These are phyloP conservation scores for Trypanosomatidae sp. DNA, from an alignment of 208 protist species.

Conservation along the genomic window DNA sequence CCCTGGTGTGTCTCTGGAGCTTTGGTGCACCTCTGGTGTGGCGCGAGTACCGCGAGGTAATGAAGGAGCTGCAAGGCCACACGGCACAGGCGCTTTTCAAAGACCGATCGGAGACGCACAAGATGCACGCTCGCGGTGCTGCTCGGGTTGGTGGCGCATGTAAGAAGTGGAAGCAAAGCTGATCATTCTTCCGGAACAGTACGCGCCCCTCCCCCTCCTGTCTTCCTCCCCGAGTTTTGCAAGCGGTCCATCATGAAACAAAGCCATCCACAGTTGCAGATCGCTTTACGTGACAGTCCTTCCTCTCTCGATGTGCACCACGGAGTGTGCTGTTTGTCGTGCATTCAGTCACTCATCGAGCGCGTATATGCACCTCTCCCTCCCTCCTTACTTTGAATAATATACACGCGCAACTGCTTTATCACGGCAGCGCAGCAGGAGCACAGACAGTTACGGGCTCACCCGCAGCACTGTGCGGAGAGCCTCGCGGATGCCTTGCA, in stretches of 20 bases:
- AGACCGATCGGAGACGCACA: constrained; percentile 35
- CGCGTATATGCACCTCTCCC: background rate
- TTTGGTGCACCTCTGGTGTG: constrained; percentile 33
- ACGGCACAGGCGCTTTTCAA: constrained; percentile 34
- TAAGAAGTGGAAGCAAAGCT: constrained; percentile 6
- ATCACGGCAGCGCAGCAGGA: background rate
- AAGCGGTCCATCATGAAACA: background rate
- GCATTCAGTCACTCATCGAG: background rate
- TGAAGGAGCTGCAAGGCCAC: constrained; percentile 34
- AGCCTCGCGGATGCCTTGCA: background rate
- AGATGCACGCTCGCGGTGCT: constrained; percentile 16
- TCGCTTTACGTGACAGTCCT: background rate
- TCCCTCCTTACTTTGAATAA: background rate
- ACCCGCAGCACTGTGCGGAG: background rate
- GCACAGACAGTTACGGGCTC: background rate
- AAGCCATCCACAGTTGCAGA: background rate
- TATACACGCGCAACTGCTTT: background rate
- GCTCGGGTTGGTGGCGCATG: constrained; percentile 3
- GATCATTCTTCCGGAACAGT: background rate
- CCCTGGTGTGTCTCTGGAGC: constrained; percentile 30
- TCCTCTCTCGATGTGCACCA: background rate
- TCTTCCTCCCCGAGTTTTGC: background rate
- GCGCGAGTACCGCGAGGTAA: constrained; percentile 34
- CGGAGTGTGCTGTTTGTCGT: background rate
- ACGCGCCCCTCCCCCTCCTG: background rate